Base-by-base conservation (phyloP, 1,284 basidiomycete species). In the Marasmius fiardii region DNA sequence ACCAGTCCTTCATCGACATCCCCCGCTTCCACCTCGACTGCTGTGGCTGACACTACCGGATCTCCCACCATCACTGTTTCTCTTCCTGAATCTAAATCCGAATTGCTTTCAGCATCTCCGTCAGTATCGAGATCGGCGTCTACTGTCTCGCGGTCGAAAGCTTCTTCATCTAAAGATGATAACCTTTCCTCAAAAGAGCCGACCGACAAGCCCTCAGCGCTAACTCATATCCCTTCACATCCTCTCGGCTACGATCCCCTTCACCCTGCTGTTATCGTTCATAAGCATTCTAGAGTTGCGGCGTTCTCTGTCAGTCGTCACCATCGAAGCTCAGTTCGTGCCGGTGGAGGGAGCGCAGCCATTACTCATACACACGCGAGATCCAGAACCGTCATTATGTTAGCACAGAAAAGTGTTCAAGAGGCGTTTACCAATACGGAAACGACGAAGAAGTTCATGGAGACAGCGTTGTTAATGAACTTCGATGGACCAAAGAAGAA, bases 301-400 rank as follows among this genome's bases (percentile, higher is more conserved):
- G 57, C 57, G 18, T 58, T 58, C 24, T 58, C 57, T 16, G 37
- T 58, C 10, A 55, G 51, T 24, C 33, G 57, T 12, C 57, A 58
- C 23, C 43, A 55, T 45, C 35, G 54, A 5, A 20, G 24, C 20
- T 39, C 37, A 20, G 34, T 12, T 31, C 16, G 41, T 45, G 14
- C 26, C 18, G 24, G 28, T 37, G 35, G 33, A 33, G 37, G 50
- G 3, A 39, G 12, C n/a, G 18, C 43, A 11, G 16, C 43, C 14
- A 44, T 11, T 18, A 16, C n/a, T 7, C 16, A 21, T 21, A n/a
- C 3, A 14, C 18, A 21, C 8, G 12, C 14, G 24, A 28, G 31
- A 26, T 45, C 21, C 11, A 23, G 44, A 23, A 18, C 3, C 6
- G 31, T 49, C 8, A 31, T 49, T n/a, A 49, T 49, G 47, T 26